Base-by-base conservation (phyloP, 306 rosid genomes). In the Cicer judaicum region DNA sequence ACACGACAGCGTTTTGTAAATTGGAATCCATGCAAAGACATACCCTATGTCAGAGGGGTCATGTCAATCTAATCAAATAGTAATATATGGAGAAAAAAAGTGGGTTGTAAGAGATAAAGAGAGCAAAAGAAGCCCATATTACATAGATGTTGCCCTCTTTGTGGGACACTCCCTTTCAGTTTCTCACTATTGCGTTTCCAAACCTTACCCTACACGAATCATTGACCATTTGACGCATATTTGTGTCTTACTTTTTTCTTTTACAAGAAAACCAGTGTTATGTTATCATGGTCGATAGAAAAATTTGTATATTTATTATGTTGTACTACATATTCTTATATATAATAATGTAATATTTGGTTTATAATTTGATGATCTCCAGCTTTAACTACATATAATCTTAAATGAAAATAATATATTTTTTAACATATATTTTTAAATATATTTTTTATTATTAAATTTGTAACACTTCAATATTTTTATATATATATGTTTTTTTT, bases 11-110 rank as follows among this genome's bases (percentile, higher is more conserved):
- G 81, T 81, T 76, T 64, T 54, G 57, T 47, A 77, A 70, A 81
- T 48, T 81, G 84, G 81, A 81, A 76, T 81, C 62, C 81, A 81
- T 81, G 81, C 78, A 81, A 42, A 63, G 84, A 81, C 77, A 52
- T 44, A 67, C 36, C 36, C 50, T 54, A 70, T 62, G 82, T 65
- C 82, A 81, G 81, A 76, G 7, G 72, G 38, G 85, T 77, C 82
- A 65, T 41, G 67, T 81, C 82, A 76, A 72, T 81, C 85, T 41
- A 81, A 72, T 81, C 85, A 65, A 81, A 76, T 18, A 72, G 62
- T 50, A 60, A 64, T 43, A 38, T 40, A 46, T 50, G 59, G 64
- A 19, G 65, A 16, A 48, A 40, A 42, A 74, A 80, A 74, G 68
- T 61, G 74, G n/a, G 71, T 59, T 74, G 34, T 55, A 43, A 53